Percentiles rank a stretch among this genome's conserved stretches.
phyloP scores from a whole-genome alignment of 2,329 filamentous ascomycete species.

The Colletotrichum echinochloae region DNA sequence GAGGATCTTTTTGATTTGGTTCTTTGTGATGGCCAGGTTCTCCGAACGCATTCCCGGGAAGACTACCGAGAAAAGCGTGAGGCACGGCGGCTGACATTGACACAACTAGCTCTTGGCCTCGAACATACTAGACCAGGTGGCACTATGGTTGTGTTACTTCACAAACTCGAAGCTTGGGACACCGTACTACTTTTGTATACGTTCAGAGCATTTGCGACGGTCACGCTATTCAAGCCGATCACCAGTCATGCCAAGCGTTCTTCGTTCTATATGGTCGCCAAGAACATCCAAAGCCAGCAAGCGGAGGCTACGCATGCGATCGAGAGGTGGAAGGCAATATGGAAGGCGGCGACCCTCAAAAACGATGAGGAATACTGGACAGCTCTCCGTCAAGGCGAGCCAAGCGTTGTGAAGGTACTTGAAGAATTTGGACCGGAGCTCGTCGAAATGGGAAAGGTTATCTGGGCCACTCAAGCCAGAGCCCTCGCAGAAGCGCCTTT shows the following conservation, averaged over 20 bases:
- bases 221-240: constrained; percentile 60
- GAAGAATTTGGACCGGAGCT: too few relatives aligned
- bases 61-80: constrained; percentile 52
- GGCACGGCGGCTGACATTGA: constrained; percentile 49
- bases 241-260: constrained; percentile 55
- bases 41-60: constrained; percentile 40
- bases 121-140: constrained; percentile 59
- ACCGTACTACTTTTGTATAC: constrained; percentile 52
- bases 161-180: constrained; percentile 58
- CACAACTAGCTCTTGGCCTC: constrained; percentile 60
- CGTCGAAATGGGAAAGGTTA: too few relatives aligned
- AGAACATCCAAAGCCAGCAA: constrained; percentile 50
- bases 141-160: constrained; percentile 63
- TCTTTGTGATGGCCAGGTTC: constrained; percentile 56
- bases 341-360: constrained; percentile 51
- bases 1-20: constrained; percentile 55
- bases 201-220: constrained; percentile 55
- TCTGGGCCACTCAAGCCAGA: too few relatives aligned
- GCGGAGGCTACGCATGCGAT: constrained; percentile 52
- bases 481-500: too few relatives aligned
- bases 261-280: constrained; percentile 67
- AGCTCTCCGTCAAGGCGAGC: too few relatives aligned
- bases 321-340: constrained; percentile 54
- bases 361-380: too few relatives aligned
- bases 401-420: too few relatives aligned